Evolutionary conservation across 1,139 yeast species (phyloP), one percentile per base, ranked within the genome.

Genomic region (Protomyces macrosporus): DNA sequence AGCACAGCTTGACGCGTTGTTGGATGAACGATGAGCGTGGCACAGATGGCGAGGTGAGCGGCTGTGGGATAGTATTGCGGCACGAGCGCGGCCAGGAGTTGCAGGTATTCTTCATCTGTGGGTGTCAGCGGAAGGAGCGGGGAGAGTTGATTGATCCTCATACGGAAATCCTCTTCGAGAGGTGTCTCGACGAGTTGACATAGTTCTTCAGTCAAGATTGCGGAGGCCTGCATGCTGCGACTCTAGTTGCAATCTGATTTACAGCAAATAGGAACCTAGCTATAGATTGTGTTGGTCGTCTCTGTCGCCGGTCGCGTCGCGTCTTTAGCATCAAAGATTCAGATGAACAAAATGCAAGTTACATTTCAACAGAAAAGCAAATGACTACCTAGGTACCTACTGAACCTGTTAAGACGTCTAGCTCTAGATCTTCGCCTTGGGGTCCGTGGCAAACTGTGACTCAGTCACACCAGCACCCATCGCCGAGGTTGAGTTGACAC

Each of bases 391-490:
- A 9, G 7, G n/a, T n/a, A n/a, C 9, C 7, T 42, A 5, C 3
- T n/a, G 1, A 7, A 1, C 1, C 3, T n/a, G 16, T 1, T 7
- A 23, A n/a, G 16, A n/a, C 9, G 16, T n/a, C 30, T 23, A 10
- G 12, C 42, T 23, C 30, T 36, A 55, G 35, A 55, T 55, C 53
- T 55, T 55, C 37, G 60, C 40, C 45, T 55, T 55, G 9, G 60
- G 53, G 45, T 35, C 53, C 12, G 34, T 30, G 5, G 62, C 45
- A 32, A 60, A 60, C 33, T 60, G 64, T 37, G 60, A 48, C 56
- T 60, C 98, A 67, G 98, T 91, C 71, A 91, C 98, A 81, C 98
- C 98, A 68, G 87, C 87, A 75, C 98, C 98, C 98, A 91, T 91
- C 65, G 98, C 98, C 70, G 97, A 96, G 63, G 98, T 93, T 34